phyloP scores from a whole-genome alignment of 331 rosid species.

The Pyracantha coccinea region DNA sequence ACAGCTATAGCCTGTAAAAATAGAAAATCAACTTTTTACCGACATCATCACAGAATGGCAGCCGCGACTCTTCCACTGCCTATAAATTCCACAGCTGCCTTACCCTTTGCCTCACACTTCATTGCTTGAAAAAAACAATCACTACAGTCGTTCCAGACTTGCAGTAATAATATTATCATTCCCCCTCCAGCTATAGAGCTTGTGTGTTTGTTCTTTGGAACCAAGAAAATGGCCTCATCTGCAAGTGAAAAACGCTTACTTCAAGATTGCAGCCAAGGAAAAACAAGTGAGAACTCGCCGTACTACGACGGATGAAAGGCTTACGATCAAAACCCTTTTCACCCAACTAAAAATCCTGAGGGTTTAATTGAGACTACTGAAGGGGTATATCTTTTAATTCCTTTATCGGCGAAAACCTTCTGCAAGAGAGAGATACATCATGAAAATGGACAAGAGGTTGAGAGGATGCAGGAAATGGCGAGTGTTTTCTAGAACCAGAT shows the following conservation, averaged over 20 bases:
- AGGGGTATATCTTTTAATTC: no score
- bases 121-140: no score
- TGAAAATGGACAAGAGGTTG: no score
- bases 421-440: no score
- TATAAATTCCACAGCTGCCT: no score
- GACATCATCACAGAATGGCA: neutral
- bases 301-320: slow-evolving; percentile 91
- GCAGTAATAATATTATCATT: neutral
- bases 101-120: no score
- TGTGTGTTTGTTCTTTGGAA: neutral
- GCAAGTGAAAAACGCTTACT: slow-evolving; percentile 16
- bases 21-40: neutral
- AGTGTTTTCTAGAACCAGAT: no score
- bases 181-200: neutral
- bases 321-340: slow-evolving; percentile 59
- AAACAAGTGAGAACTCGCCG: slow-evolving; percentile 72
- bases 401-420: no score
- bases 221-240: slow-evolving; percentile 7
- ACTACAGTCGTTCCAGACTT: neutral
- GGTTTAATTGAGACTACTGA: slow-evolving; percentile 18
- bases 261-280: slow-evolving; percentile 59
- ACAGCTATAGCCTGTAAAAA: slow-evolving; percentile 58
- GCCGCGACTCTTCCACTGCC: neutral
- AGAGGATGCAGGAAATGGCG: no score
- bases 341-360: slow-evolving; percentile 41